Conservation (phyloP, 1,139 yeast species). For the Magnusiomyces suaveolens region DNA sequence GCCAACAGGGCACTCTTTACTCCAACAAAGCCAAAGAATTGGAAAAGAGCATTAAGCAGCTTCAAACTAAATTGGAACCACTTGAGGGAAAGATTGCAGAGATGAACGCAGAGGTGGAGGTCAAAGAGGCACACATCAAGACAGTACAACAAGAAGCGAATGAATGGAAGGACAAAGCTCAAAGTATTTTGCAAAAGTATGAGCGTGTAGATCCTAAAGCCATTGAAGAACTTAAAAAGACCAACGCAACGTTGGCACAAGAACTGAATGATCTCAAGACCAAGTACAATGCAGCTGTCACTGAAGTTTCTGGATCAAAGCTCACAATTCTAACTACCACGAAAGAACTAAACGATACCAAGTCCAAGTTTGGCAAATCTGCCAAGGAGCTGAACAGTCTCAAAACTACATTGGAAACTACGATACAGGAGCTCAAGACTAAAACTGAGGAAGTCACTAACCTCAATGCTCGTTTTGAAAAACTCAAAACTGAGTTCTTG, state of each 20-base stretch:
- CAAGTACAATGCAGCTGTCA: background rate
- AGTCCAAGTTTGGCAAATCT: background rate
- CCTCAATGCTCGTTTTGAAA: slow-evolving; percentile 20
- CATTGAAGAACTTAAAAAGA: slow-evolving; percentile 30
- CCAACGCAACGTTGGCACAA: slow-evolving; percentile 30
- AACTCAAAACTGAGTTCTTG: slow-evolving; percentile 26
- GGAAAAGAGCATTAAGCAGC: slow-evolving; percentile 31
- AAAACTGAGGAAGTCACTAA: slow-evolving; percentile 11
- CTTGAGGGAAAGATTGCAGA: slow-evolving; percentile 31
- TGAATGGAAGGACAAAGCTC: slow-evolving; percentile 46
- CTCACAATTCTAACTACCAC: background rate
- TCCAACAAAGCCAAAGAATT: slow-evolving; percentile 29
- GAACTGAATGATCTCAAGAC: slow-evolving; percentile 15
- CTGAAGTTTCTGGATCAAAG: background rate
- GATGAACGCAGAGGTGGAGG: slow-evolving; percentile 34
- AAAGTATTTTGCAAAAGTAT: slow-evolving; percentile 40
- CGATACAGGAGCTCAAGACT: background rate
- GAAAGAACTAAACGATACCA: background rate
- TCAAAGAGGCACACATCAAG: slow-evolving; percentile 36
- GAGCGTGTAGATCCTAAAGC: slow-evolving; percentile 43
- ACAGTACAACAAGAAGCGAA: slow-evolving; percentile 38
- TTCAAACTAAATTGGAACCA: slow-evolving; percentile 31
- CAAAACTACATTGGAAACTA: background rate
- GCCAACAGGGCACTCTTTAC: slow-evolving; percentile 41
- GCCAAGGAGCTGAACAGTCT: background rate